These are phyloP conservation scores for Houttuynia cordata DNA, from an alignment of 164 flowering plant species.

Conservation along the genomic window DNA sequence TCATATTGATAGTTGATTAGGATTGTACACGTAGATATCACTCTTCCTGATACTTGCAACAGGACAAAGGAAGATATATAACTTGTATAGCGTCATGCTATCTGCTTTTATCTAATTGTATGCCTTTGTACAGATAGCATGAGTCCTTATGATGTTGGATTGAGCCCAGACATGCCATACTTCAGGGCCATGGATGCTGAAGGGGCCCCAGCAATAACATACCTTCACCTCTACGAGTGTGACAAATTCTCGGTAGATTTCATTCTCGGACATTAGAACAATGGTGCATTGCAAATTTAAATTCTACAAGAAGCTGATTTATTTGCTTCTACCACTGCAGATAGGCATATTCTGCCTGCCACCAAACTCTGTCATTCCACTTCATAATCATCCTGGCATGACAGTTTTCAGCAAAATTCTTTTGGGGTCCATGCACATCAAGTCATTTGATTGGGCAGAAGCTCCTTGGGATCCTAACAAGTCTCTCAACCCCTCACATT, in stretches of 20 bases:
- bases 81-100: background rate
- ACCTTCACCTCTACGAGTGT: slow-evolving; percentile 51
- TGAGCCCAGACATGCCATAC: slow-evolving; percentile 42
- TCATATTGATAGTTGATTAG: too few species aligned
- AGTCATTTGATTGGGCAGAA: slow-evolving; percentile 69
- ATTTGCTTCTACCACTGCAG: slow-evolving; percentile 21
- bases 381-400: slow-evolving; percentile 93
- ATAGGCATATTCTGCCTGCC: slow-evolving; percentile 71
- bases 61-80: background rate
- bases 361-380: slow-evolving; percentile 60
- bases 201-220: slow-evolving; percentile 36
- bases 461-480: background rate
- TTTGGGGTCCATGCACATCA: slow-evolving; percentile 73
- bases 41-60: background rate
- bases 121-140: slow-evolving; percentile 37
- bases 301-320: background rate
- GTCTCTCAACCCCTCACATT: slow-evolving; percentile 2
- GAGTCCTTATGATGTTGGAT: slow-evolving; percentile 72
- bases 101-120: background rate
- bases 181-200: slow-evolving; percentile 13
- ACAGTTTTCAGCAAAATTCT: slow-evolving; percentile 88
- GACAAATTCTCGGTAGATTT: slow-evolving; percentile 58
- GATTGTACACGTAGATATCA: too few species aligned
- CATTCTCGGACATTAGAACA: background rate
- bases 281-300: background rate